Base-by-base conservation (phyloP, 257 asterid genomes). In the Datura wrightii region DNA sequence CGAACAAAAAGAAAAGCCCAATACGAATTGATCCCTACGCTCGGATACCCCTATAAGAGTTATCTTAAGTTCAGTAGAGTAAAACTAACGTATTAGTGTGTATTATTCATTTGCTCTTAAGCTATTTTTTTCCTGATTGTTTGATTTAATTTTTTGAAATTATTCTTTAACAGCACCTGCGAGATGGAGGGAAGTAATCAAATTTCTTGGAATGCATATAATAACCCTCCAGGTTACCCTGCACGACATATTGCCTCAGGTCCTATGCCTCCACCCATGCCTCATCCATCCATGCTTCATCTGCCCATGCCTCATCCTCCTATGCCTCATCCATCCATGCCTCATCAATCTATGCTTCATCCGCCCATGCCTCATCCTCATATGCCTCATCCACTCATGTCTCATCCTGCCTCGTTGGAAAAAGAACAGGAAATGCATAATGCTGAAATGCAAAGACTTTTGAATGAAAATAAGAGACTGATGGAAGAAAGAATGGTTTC, bases 361-460 rank as follows among this genome's bases (percentile, higher is more conserved):
- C 31, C 31, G 31, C 1, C 31, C 31, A 24, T 24, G 31, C 31
- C 31, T 24, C 31, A 24, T 24, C 31, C 31, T 24, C 31, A 24
- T 24, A 24, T 24, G 31, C 31, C 31, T 24, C 31, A 24, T 24
- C 31, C 31, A 24, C 31, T 24, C 41, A 42, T 91, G 76, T 97
- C 92, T 70, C 98, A 93, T 89, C 97, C 95, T 87, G 99, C 93
- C 82, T 50, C 92, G 59, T 83, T 96, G 79, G 97, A 94, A 90
- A 98, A 96, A 91, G 99, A 96, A 85, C 93, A 92, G 83, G 98
- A 93, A 89, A 91, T 94, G 67, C 93, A 93, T 16, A 92, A 92
- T 86, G 89, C 67, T 86, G 98, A 94, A 88, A 89, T 96, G 42
- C 97, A 89, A 34, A 89, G 98, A 87, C 98, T 94, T 87, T 62